phyloP scores from a whole-genome alignment of 108 stramenopile genomes.

The Mayamaea pseudoterrestris region DNA sequence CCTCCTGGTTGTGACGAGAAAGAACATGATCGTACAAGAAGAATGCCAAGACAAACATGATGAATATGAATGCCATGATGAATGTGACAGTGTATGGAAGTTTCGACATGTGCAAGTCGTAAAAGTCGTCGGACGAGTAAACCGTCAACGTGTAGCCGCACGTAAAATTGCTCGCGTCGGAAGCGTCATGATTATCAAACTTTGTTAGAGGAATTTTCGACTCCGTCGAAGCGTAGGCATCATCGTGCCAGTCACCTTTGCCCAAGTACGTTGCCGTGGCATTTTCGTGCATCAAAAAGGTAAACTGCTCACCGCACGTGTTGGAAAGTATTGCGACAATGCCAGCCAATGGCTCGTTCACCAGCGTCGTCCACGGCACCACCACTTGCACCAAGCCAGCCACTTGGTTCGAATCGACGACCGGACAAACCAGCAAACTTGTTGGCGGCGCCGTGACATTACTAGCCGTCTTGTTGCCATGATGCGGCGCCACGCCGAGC shows the following conservation, averaged over 20 bases:
- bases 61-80: conserved; percentile 2
- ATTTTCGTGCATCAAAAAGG: background rate
- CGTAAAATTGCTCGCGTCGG: too few relatives aligned
- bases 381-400: too few relatives aligned
- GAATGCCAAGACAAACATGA: conserved; percentile 3
- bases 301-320: background rate
- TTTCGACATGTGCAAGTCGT: conserved; percentile 1
- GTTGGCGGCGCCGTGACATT: too few relatives aligned
- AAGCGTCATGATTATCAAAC: background rate
- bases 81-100: conserved; percentile 6
- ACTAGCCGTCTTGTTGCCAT: too few relatives aligned
- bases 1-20: conserved; percentile 2
- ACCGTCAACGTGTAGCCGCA: conserved; percentile 12
- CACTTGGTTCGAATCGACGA: too few relatives aligned
- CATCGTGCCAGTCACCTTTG: conserved; percentile 38
- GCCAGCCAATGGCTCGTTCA: too few relatives aligned
- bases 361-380: too few relatives aligned
- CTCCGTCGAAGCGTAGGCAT: conserved; percentile 12
- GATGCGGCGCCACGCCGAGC: too few relatives aligned
- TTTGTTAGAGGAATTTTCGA: background rate
- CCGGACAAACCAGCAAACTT: too few relatives aligned
- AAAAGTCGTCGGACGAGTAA: conserved; percentile 7
- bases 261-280: conserved; percentile 27
- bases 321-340: background rate
- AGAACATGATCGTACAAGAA: conserved; percentile 8